Percentiles rank a stretch among this genome's conserved stretches.
Conservation (phyloP, 2,329 filamentous ascomycete species). For the Paramyrothecium roridum region DNA sequence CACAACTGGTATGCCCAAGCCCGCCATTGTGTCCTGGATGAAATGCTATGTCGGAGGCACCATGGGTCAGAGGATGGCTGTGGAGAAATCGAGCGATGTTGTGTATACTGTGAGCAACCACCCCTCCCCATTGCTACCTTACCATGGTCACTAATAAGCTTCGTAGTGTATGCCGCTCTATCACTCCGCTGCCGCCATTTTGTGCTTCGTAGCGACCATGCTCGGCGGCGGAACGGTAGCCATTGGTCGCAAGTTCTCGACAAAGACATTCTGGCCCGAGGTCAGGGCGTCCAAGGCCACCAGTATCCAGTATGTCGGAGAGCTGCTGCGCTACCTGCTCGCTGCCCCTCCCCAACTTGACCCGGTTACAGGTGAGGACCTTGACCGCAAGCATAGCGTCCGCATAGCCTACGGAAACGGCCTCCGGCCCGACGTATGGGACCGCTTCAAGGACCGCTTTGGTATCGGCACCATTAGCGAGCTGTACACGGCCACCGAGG, state of each 20-base stretch:
- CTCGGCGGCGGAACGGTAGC: slow-evolving; percentile 62
- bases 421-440: slow-evolving; percentile 81
- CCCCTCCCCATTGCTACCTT: neutral
- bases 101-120: slow-evolving; percentile 64
- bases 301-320: slow-evolving; percentile 82
- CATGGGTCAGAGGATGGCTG: slow-evolving; percentile 39
- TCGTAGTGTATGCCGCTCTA: slow-evolving; percentile 81
- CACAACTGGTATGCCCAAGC: slow-evolving; percentile 81
- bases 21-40: slow-evolving; percentile 71
- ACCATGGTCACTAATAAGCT: neutral
- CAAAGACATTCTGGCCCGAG: slow-evolving; percentile 72
- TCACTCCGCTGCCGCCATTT: slow-evolving; percentile 72
- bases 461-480: slow-evolving; percentile 70
- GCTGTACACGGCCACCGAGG: slow-evolving; percentile 80
- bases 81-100: slow-evolving; percentile 52
- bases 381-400: slow-evolving; percentile 73
- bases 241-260: slow-evolving; percentile 75
- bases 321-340: slow-evolving; percentile 80
- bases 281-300: slow-evolving; percentile 69
- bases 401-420: slow-evolving; percentile 80
- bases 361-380: slow-evolving; percentile 58
- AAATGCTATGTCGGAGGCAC: slow-evolving; percentile 54
- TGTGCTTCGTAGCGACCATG: slow-evolving; percentile 64
- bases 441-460: slow-evolving; percentile 77
- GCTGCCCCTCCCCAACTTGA: slow-evolving; percentile 62